Conservation (phyloP, 257 asterid species). For the Paulownia fortunei region DNA sequence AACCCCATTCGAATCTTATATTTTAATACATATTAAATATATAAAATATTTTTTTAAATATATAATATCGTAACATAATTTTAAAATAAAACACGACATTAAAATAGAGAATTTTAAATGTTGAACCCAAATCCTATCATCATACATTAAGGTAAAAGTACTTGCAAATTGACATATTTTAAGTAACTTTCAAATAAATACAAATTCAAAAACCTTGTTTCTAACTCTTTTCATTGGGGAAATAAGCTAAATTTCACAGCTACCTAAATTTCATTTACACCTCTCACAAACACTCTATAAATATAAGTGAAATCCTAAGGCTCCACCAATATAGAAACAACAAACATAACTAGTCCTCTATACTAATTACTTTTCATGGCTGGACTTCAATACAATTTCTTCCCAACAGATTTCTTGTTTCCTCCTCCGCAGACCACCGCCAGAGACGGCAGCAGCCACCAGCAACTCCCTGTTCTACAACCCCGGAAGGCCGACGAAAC, state of each 20-base stretch:
- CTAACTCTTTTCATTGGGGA: no score
- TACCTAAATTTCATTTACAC: no score
- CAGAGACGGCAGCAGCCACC: slow-evolving; percentile 38
- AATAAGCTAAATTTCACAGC: background rate
- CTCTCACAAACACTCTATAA: slow-evolving; percentile 24
- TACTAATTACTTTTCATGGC: slow-evolving; percentile 46
- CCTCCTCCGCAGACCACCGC: slow-evolving; percentile 44
- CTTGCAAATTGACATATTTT: background rate
- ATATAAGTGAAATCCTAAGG: background rate
- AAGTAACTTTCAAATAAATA: background rate
- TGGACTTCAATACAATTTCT: slow-evolving; percentile 62
- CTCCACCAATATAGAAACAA: background rate
- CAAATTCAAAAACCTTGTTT: slow-evolving; percentile 5
- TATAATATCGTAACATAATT: no score
- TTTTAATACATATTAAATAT: no score
- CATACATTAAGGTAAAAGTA: background rate
- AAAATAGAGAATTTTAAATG: no score
- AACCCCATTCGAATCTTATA: no score
- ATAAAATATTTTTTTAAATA: no score
- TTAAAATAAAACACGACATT: no score
- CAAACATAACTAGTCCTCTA: background rate
- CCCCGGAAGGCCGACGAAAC: slow-evolving; percentile 36
- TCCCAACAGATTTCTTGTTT: slow-evolving; percentile 62
- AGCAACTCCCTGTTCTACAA: slow-evolving; percentile 37
- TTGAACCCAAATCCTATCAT: background rate